Evolutionary conservation across 805 yeast species (phyloP).

Genomic region (Metschnikowia noctiluminum): DNA sequence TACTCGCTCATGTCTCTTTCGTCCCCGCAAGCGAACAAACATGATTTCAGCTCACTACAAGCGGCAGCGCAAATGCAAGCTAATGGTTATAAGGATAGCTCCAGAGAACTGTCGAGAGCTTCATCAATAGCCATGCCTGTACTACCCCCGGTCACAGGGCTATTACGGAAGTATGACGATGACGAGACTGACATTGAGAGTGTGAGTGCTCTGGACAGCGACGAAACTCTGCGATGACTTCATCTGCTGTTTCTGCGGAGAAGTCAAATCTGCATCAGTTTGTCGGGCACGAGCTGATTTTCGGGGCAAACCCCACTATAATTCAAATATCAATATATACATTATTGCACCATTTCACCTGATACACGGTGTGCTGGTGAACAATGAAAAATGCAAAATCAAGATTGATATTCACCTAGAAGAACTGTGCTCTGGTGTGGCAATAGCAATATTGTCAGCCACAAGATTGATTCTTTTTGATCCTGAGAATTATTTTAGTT

Average conservation of each 20-base stretch:
- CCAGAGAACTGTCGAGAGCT: conserved; percentile 21
- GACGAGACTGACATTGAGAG: conserved; percentile 38
- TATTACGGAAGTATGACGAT: conserved; percentile 22
- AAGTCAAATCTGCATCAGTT: conserved; percentile 1
- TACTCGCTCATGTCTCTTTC: conserved; percentile 54
- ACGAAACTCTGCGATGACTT: conserved; percentile 4
- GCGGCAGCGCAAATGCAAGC: conserved; percentile 3
- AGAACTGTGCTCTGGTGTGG: too few species aligned
- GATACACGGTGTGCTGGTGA: not conserved
- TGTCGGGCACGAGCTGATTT: conserved; percentile 10
- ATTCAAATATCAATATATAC: too few species aligned
- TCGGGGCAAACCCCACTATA: not conserved
- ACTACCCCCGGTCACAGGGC: conserved; percentile 31
- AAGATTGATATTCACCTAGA: too few species aligned
- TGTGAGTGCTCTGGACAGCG: conserved; percentile 25
- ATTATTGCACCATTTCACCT: too few species aligned
- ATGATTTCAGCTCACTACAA: conserved; percentile 26
- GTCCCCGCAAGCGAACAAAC: conserved; percentile 42
- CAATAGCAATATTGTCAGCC: too few species aligned
- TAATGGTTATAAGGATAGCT: conserved; percentile 12
- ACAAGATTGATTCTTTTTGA: too few species aligned
- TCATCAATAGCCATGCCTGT: conserved; percentile 22
- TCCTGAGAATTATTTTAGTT: too few species aligned
- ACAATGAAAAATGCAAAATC: too few species aligned
- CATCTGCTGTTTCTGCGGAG: not conserved